Evolutionary conservation across 306 rosid species (phyloP).

Genomic region (Sphenostylis stenocarpa): DNA sequence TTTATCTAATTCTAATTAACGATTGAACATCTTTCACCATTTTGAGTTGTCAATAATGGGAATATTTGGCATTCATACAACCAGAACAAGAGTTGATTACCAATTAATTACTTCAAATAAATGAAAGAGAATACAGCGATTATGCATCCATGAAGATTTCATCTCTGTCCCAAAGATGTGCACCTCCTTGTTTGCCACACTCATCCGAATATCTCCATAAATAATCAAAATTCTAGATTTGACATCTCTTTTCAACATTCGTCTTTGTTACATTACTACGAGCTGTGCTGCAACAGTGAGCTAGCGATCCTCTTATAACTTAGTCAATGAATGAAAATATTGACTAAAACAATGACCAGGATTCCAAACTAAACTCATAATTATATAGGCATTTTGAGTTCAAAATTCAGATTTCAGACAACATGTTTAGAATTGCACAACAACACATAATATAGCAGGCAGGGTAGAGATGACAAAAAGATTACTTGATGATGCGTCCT

Average conservation of each 20-base stretch:
- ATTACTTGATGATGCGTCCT: conserved; percentile 97
- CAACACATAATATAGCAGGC: background rate
- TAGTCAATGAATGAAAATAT: conserved; percentile 4
- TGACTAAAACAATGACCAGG: background rate
- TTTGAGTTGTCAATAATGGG: conserved; percentile 13
- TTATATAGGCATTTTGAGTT: conserved; percentile 19
- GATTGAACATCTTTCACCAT: background rate
- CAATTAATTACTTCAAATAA: conserved; percentile 1
- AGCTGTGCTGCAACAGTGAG: background rate
- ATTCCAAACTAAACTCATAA: conserved; percentile 14
- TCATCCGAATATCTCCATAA: background rate
- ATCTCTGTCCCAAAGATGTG: background rate
- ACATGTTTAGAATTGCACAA: background rate
- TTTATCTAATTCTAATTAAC: background rate
- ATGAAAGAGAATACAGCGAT: background rate
- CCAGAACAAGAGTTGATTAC: conserved; percentile 12
- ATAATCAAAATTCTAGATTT: background rate
- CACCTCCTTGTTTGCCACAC: background rate
- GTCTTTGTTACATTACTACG: background rate
- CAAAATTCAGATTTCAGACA: conserved; percentile 12
- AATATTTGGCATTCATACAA: background rate
- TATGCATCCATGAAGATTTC: conserved; percentile 26
- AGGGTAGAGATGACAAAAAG: conserved; percentile 4
- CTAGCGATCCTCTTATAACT: conserved; percentile 14
- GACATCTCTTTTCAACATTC: background rate